Base-by-base conservation (phyloP, 257 asterid genomes). In the Nicotiana tabacum region DNA sequence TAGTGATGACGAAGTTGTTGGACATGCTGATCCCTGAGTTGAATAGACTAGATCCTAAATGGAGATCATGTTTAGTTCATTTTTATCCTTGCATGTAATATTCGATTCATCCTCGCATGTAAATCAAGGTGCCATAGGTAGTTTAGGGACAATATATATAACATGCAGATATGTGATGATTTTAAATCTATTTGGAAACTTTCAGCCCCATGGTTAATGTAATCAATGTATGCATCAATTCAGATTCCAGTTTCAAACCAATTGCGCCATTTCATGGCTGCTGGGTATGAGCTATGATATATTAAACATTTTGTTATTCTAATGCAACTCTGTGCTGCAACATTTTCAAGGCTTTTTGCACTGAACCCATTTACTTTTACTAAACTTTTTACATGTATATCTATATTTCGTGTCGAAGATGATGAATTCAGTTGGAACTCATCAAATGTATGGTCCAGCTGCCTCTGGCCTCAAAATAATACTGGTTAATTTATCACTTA, bases 1-100 rank as follows among this genome's bases (percentile, higher is more conserved):
- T 2, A 89, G 94, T 39, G 97, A 92, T 3, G 93, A 92, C 58
- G 95, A 87, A 68, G 85, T 92, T 17, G 92, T 89, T 0, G 97
- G 96, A 17, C 89, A 78, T 24, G 90, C 91, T 21, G 91, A 88
- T 88, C 93, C 97, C 15, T 82, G 85, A 82, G 60, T 7, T 7
- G 53, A 30, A 81, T 48, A 53, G 24, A 66, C 46, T 30, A 66
- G 51, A 29, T 81, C 77, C 79, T 74, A 74, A 72, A 72, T 13
- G 62, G 80, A 76, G 64, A 76, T 46, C 13, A 72, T 76, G 80
- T 2, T 81, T 51, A 51, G 64, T 66, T 66, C 53, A 66, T 29
- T 48, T 4, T 27, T 64, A 66, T 69, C 83, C 78, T 81, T 51
- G 2, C 51, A 3, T 81, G 83, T 81, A 81, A 55, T 32, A 81